Percentiles rank a stretch among this genome's conserved stretches.
Conservation (phyloP, 495 filamentous ascomycete genomes). For the Trichoderma parareesei region DNA sequence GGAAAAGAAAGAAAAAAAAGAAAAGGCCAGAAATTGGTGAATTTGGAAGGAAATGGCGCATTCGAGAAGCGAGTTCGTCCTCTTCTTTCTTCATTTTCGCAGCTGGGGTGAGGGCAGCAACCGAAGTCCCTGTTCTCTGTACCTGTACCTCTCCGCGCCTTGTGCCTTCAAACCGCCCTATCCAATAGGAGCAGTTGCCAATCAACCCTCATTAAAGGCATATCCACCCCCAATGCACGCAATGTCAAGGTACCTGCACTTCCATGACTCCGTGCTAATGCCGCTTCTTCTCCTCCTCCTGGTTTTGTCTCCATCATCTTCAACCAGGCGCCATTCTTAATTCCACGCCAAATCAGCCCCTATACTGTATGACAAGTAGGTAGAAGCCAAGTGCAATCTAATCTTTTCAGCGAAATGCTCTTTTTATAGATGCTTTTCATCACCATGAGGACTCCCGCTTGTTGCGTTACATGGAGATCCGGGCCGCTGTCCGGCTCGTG, state of each 20-base stretch:
- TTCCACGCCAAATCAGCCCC: background rate
- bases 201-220: background rate
- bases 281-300: background rate
- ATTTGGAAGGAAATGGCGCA: constrained; percentile 2
- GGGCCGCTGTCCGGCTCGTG: background rate
- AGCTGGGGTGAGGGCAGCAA: background rate
- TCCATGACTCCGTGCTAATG: background rate
- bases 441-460: background rate
- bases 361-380: background rate
- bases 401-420: background rate
- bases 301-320: background rate
- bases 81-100: background rate
- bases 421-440: background rate
- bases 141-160: background rate
- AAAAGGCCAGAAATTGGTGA: background rate
- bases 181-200: background rate
- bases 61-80: constrained; percentile 7
- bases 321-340: background rate
- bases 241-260: background rate
- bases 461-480: constrained; percentile 1
- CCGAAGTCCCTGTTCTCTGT: background rate
- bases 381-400: background rate
- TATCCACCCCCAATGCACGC: constrained; percentile 6
- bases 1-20: background rate
- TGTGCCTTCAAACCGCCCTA: background rate